These are phyloP conservation scores for Cercophora scortea DNA, from an alignment of 495 filamentous ascomycete species.

Conservation along the genomic window DNA sequence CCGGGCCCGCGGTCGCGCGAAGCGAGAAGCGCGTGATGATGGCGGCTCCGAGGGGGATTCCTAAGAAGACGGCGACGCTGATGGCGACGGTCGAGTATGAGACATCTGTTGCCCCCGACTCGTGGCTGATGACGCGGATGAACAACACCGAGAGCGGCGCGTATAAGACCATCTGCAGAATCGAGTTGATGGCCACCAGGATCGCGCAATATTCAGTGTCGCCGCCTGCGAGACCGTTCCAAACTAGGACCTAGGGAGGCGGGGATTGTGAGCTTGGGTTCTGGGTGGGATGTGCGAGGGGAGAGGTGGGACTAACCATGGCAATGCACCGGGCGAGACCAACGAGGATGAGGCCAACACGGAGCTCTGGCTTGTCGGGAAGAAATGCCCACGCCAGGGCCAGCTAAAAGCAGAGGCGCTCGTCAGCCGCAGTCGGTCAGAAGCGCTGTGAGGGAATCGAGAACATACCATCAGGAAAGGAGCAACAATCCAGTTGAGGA, in stretches of 20 bases:
- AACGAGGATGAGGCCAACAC: slow-evolving; percentile 69
- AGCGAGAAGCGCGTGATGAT: slow-evolving; percentile 64
- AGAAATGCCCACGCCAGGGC: slow-evolving; percentile 77
- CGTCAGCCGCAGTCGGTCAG: not conserved
- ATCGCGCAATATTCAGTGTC: slow-evolving; percentile 84
- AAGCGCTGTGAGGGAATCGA: not conserved
- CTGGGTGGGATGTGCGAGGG: too few species aligned
- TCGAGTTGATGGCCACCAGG: slow-evolving; percentile 79
- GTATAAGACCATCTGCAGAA: slow-evolving; percentile 81
- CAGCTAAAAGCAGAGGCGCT: slow-evolving; percentile 34
- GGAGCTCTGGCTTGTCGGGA: slow-evolving; percentile 59
- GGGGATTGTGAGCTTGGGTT: too few species aligned
- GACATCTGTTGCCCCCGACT: slow-evolving; percentile 31
- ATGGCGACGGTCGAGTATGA: slow-evolving; percentile 67
- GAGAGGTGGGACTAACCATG: slow-evolving; percentile 42
- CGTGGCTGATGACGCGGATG: slow-evolving; percentile 57
- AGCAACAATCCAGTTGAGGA: slow-evolving; percentile 86
- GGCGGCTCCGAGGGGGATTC: slow-evolving; percentile 75
- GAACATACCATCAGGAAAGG: slow-evolving; percentile 76
- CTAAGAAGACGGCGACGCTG: slow-evolving; percentile 76
- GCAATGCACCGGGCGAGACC: slow-evolving; percentile 76
- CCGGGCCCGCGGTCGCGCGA: slow-evolving; percentile 41
- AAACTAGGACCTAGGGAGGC: slow-evolving; percentile 7
- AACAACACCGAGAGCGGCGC: slow-evolving; percentile 76
- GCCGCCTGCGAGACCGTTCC: slow-evolving; percentile 47